Evolutionary conservation across 768 basidiomycete species (phyloP), one percentile per base, ranked within the genome.

Genomic region (Boletus rex-veris): DNA sequence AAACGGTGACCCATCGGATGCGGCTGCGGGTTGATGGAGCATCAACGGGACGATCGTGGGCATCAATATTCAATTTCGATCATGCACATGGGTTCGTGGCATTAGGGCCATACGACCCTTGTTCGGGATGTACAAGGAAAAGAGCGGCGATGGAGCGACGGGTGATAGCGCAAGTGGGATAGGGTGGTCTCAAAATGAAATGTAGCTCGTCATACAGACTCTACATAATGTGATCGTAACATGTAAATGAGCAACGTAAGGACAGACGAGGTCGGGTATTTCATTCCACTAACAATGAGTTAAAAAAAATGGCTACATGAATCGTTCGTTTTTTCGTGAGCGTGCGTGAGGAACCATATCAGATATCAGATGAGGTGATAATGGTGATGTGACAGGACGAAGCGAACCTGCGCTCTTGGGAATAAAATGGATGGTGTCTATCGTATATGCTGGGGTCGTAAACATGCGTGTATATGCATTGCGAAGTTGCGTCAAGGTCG

Each of bases 391-490:
- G 30, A 30, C 19, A 24, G 40, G 4, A 7, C 41, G 35, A 44
- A 59, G 54, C 48, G 48, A 42, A 35, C 59, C 55, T 35, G 59
- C 59, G 44, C 60, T 50, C 37, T 43, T 46, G 28, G 21, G n/a
- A 39, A 40, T 50, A 41, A 39, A 35, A 14, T 18, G 37, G 28
- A 64, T 60, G 64, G 31, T 60, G 61, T 64, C 64, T 66, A 64
- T 49, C 48, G 57, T 65, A 51, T 55, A 54, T 59, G 57, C 60
- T 47, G 64, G 59, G 19, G 33, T 64, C 63, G 61, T 64, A 33
- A 53, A 45, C 54, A 55, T 66, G 57, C 63, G 53, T 64, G 58
- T 66, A 54, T 47, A 64, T 61, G 64, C 64, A 63, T 64, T 60
- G 64, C 53, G 61, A n/a, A 9, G n/a, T 64, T 59, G 58, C 53